Percentiles rank a stretch among this genome's conserved stretches.
Conservation (phyloP, 371 early-diverging fungal genomes). For the Syncephalastrum racemosum region DNA sequence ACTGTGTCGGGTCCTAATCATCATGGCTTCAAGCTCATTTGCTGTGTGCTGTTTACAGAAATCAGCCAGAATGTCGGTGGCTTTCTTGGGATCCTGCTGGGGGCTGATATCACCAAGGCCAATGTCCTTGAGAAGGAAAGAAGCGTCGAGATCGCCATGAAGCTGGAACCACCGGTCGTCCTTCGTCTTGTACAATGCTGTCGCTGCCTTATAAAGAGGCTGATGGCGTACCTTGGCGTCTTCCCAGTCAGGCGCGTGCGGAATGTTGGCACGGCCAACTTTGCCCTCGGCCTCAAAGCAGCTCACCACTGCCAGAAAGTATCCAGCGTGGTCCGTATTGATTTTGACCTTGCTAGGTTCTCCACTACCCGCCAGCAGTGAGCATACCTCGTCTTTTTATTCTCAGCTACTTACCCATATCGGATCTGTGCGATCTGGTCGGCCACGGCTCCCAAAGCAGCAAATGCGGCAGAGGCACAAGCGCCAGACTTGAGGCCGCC, state of each 20-base stretch:
- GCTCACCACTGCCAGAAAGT: conserved; percentile 2
- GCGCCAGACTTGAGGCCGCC: conserved; percentile 12
- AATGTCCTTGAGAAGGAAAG: conserved; percentile 1
- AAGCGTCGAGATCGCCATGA: conserved; percentile 11
- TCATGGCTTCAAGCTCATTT: conserved; percentile 12
- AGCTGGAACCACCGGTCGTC: conserved; percentile 17
- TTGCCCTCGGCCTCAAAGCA: no score
- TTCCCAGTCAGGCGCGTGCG: conserved; percentile 8
- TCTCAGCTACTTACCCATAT: conserved; percentile 1
- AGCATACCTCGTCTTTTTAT: not conserved
- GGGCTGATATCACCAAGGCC: conserved; percentile 4
- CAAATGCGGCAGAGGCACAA: not conserved
- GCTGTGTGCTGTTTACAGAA: conserved; percentile 7
- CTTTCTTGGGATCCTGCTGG: conserved; percentile 2
- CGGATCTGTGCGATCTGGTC: conserved; percentile 9
- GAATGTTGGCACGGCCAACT: not conserved
- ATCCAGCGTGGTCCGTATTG: conserved; percentile 10
- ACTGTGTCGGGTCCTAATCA: conserved; percentile 9
- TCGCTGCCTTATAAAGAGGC: conserved; percentile 5
- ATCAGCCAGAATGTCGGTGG: not conserved
- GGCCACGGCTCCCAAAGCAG: conserved; percentile 11
- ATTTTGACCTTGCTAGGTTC: not conserved
- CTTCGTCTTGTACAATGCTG: conserved; percentile 13
- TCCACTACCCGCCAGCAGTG: no score
- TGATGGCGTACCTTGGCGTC: not conserved